Conservation (phyloP, 2,329 filamentous ascomycete species). For the Kalmusia sp. region DNA sequence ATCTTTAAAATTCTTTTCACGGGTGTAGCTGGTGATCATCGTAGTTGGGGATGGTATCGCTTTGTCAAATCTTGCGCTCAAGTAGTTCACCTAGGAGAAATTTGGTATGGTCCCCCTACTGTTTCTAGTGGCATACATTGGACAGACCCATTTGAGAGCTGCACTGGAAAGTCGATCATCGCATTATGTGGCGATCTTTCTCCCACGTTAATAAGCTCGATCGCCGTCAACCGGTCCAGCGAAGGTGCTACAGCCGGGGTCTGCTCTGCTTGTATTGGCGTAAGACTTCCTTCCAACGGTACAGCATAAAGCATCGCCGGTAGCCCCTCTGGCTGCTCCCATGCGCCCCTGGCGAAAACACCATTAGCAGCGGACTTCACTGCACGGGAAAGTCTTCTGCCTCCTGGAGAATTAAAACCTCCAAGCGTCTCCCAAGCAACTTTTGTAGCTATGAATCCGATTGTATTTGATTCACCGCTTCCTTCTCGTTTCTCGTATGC, state of each 20-base stretch:
- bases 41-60: too few relatives aligned
- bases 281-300: neutral
- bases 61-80: neutral
- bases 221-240: neutral
- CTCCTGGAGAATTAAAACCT: slow-evolving; percentile 28
- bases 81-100: neutral
- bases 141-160: neutral
- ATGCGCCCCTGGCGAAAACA: slow-evolving; percentile 18
- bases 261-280: neutral
- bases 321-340: slow-evolving; percentile 8
- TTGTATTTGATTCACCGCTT: slow-evolving; percentile 28
- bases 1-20: too few relatives aligned
- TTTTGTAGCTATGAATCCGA: slow-evolving; percentile 32
- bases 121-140: neutral
- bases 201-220: slow-evolving; percentile 7
- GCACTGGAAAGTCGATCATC: neutral
- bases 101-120: neutral
- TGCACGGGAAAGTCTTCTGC: slow-evolving; percentile 22
- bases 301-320: neutral
- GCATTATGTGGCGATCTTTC: neutral
- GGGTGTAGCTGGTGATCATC: too few relatives aligned
- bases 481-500: slow-evolving; percentile 22
- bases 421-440: slow-evolving; percentile 36
- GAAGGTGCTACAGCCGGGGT: neutral
- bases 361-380: slow-evolving; percentile 18